A percentile compares a stretch with the other conserved stretches of the same genome.
These are phyloP conservation scores for Przewalskia tangutica DNA, from an alignment of 257 asterid species.

Conservation along the genomic window DNA sequence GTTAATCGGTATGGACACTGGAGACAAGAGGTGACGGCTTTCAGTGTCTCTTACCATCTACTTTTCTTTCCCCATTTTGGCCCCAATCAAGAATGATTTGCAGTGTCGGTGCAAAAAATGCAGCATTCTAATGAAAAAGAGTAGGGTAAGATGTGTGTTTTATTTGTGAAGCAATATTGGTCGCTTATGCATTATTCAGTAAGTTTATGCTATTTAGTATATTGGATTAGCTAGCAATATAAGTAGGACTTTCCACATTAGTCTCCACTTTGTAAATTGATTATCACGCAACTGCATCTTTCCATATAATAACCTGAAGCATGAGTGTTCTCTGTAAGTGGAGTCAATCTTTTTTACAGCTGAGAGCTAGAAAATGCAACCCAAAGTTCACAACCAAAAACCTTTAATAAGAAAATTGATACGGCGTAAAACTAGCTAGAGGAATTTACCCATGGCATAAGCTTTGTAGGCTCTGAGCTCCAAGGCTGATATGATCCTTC, in stretches of 20 bases:
- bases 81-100: not conserved
- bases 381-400: not conserved
- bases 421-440: not conserved
- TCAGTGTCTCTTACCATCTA: not conserved
- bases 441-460: constrained; percentile 88
- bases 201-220: not conserved
- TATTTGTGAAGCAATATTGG: not conserved
- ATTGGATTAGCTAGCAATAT: not conserved
- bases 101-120: not conserved
- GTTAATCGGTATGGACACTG: not conserved
- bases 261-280: not conserved
- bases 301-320: not conserved
- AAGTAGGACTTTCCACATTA: not conserved
- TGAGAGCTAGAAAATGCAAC: not conserved
- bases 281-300: not conserved
- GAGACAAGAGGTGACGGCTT: not conserved
- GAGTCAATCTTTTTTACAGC: not conserved
- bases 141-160: not conserved
- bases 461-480: constrained; percentile 82
- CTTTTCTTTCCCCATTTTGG: not conserved
- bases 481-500: constrained; percentile 80
- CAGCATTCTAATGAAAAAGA: not conserved
- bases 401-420: not conserved
- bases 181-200: not conserved
- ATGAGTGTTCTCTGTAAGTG: not conserved